Conservation (phyloP, 768 basidiomycete species). For the Boletellus ananiceps region DNA sequence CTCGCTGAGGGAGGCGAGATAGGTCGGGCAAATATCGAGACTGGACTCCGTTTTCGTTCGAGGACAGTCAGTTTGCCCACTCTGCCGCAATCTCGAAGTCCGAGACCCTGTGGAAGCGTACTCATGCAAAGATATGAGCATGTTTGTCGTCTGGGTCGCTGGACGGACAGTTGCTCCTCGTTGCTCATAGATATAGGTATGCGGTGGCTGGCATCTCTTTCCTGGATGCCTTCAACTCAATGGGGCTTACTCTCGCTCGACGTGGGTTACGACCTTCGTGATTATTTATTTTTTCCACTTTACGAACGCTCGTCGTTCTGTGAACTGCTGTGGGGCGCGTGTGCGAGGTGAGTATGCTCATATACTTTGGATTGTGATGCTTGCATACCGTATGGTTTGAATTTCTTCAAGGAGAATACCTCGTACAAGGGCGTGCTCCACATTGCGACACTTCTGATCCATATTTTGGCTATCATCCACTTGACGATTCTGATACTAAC, state of each 20-base stretch:
- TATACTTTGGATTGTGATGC: conserved; percentile 47
- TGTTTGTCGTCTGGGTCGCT: conserved; percentile 43
- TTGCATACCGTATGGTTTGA: conserved; percentile 50
- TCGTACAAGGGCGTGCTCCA: conserved; percentile 65
- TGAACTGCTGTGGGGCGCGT: conserved; percentile 12
- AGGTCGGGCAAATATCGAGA: conserved; percentile 47
- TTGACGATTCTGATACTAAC: conserved; percentile 7
- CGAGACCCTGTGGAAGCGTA: conserved; percentile 38
- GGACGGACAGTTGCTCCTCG: conserved; percentile 38
- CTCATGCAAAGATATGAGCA: conserved; percentile 77
- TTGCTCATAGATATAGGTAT: conserved; percentile 91
- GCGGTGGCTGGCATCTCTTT: conserved; percentile 56
- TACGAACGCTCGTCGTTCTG: conserved; percentile 50
- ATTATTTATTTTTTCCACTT: conserved; percentile 42
- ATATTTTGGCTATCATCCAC: background rate
- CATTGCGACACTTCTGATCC: conserved; percentile 51
- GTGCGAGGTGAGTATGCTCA: conserved; percentile 20
- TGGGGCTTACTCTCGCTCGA: conserved; percentile 88
- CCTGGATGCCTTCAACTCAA: conserved; percentile 62
- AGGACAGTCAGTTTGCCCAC: conserved; percentile 44
- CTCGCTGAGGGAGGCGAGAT: conserved; percentile 55
- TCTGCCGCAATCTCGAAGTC: conserved; percentile 47
- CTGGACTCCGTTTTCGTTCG: conserved; percentile 20
- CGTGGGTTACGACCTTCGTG: conserved; percentile 32
- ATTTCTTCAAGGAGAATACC: conserved; percentile 94